Evolutionary conservation across 768 basidiomycete genomes (phyloP).

Genomic region (Bullera alba): DNA sequence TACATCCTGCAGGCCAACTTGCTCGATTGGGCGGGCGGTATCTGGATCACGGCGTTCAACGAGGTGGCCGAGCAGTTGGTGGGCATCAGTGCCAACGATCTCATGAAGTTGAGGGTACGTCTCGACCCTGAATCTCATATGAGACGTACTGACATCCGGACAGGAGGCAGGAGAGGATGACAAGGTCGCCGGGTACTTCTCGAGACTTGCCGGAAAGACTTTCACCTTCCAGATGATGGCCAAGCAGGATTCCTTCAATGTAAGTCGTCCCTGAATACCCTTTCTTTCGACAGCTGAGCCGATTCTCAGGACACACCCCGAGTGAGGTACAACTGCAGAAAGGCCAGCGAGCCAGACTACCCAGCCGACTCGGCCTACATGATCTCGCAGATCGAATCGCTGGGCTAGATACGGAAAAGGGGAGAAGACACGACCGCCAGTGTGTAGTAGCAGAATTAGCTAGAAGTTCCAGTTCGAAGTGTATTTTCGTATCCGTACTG

Average conservation of each 20-base stretch:
- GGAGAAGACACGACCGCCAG: no score
- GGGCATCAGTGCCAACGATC: conserved; percentile 68
- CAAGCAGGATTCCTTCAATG: conserved; percentile 66
- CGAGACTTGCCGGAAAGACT: conserved; percentile 59
- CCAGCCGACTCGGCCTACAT: conserved; percentile 58
- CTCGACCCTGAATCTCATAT: background rate
- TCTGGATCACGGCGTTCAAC: conserved; percentile 94
- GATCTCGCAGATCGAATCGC: conserved; percentile 23
- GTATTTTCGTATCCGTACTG: background rate
- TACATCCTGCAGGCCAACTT: conserved; percentile 74
- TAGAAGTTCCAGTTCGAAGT: background rate
- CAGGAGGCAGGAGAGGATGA: conserved; percentile 57
- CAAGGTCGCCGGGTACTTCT: conserved; percentile 57
- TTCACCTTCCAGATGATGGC: conserved; percentile 82
- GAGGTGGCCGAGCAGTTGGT: conserved; percentile 74
- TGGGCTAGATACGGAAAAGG: background rate
- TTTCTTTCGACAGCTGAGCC: background rate
- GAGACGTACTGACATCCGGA: conserved; percentile 4
- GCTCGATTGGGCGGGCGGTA: conserved; percentile 80
- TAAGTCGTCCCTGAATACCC: conserved; percentile 47
- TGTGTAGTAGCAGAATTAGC: background rate
- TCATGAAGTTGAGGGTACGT: conserved; percentile 64
- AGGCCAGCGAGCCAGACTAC: conserved; percentile 62
- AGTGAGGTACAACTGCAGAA: conserved; percentile 73
- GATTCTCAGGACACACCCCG: conserved; percentile 63